Conservation (phyloP, 2,329 filamentous ascomycete genomes). For the Canariomyces notabilis region DNA sequence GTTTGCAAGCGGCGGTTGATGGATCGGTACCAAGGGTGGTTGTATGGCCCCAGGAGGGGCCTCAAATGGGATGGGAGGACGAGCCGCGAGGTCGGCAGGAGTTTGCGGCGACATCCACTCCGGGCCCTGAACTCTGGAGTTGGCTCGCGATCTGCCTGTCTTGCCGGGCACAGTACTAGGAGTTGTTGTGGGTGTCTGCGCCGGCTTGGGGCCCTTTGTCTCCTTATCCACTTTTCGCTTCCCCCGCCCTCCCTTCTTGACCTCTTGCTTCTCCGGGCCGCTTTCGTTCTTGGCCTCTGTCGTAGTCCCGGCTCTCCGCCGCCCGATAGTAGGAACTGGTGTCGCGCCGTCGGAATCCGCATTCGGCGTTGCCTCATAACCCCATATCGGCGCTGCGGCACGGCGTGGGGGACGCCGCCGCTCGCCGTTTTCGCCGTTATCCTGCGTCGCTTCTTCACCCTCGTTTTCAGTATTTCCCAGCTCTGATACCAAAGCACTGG, state of each 20-base stretch:
- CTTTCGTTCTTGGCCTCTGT: constrained; percentile 20
- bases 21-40: constrained; percentile 36
- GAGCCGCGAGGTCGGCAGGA: constrained; percentile 33
- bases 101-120: constrained; percentile 38
- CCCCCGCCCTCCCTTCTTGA: constrained; percentile 34
- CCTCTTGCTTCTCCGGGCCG: constrained; percentile 40
- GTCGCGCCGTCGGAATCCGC: constrained; percentile 57
- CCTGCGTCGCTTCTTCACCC: constrained; percentile 47
- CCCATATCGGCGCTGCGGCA: constrained; percentile 67
- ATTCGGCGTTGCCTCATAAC: constrained; percentile 48
- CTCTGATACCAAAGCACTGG: constrained; percentile 62
- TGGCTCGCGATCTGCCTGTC: constrained; percentile 48
- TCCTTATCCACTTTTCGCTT: constrained; percentile 42
- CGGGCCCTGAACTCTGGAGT: constrained; percentile 43
- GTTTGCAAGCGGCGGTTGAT: constrained; percentile 22
- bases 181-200: constrained; percentile 44
- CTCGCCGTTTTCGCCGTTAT: constrained; percentile 56
- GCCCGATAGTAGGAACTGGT: constrained; percentile 52
- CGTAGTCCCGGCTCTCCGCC: constrained; percentile 38
- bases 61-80: constrained; percentile 42
- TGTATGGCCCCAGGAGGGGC: constrained; percentile 39
- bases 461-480: constrained; percentile 56
- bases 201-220: constrained; percentile 37
- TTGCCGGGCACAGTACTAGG: constrained; percentile 37
- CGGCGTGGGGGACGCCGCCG: constrained; percentile 53